Conservation (phyloP, 768 basidiomycete species). For the Gautieria morchelliformis region DNA sequence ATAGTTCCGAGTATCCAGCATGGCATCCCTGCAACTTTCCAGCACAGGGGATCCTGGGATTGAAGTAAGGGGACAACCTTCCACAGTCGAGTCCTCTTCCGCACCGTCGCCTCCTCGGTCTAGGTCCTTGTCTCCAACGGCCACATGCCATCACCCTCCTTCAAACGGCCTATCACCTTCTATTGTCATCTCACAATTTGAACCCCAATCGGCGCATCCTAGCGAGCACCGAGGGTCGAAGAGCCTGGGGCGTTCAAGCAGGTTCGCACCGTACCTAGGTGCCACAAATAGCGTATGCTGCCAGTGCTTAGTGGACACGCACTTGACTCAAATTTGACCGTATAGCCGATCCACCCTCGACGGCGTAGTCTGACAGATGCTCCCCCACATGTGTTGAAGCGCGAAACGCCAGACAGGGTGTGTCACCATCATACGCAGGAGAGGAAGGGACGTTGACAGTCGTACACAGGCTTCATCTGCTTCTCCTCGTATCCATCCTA, state of each 20-base stretch:
- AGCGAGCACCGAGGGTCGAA: neutral
- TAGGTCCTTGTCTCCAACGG: neutral
- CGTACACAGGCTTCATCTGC: neutral
- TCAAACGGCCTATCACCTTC: constrained; percentile 2
- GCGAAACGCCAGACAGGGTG: neutral
- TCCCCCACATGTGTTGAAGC: neutral
- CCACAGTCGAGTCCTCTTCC: neutral
- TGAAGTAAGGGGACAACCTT: neutral
- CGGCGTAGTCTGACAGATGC: neutral
- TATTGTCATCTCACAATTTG: constrained; percentile 1
- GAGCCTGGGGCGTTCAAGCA: neutral
- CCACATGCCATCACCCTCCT: constrained; percentile 4
- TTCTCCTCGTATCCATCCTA: neutral
- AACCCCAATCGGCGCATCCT: neutral
- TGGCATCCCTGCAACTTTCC: constrained; percentile 1
- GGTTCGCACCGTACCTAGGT: constrained; percentile 6
- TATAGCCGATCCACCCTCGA: neutral
- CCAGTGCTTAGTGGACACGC: neutral
- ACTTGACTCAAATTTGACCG: neutral
- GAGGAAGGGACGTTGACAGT: neutral
- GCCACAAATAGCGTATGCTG: neutral
- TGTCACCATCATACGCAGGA: neutral
- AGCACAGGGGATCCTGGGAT: neutral
- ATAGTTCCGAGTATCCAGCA: neutral
- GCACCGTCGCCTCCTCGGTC: neutral